These are phyloP conservation scores for Cadophora sp. DNA, from an alignment of 2,329 filamentous ascomycete genomes.

Conservation along the genomic window DNA sequence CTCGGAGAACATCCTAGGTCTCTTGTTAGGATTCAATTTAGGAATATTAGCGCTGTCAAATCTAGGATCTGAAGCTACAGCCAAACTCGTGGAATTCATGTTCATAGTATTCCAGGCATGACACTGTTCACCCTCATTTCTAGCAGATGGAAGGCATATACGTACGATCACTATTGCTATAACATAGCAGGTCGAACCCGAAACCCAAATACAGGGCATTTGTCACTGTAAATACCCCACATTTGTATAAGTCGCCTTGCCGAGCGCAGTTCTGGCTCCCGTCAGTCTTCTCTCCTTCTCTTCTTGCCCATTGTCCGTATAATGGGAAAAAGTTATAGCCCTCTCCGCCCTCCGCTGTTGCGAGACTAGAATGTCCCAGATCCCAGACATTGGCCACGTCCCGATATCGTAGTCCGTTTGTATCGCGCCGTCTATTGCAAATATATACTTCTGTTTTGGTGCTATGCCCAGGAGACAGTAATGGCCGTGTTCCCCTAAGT, in stretches of 20 bases:
- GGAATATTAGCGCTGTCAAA: no score
- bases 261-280: background rate
- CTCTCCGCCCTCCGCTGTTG: background rate
- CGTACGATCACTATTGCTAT: background rate
- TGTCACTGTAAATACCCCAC: background rate
- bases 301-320: background rate
- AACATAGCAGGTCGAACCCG: background rate
- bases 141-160: no score
- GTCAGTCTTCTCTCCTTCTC: background rate
- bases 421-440: background rate
- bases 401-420: background rate
- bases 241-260: background rate
- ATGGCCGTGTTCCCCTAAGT: background rate
- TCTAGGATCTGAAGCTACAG: no score
- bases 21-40: background rate
- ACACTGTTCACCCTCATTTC: no score
- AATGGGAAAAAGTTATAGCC: background rate
- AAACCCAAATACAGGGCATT: background rate
- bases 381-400: background rate
- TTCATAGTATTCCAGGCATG: no score
- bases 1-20: background rate
- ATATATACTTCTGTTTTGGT: slow-evolving; percentile 5
- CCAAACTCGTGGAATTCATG: no score
- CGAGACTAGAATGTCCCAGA: background rate
- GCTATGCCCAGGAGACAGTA: background rate